A percentile compares a stretch with the other conserved stretches of the same genome.
Evolutionary conservation across 371 early-diverging fungal genomes (phyloP).

Genomic region (Mortierella sp.): DNA sequence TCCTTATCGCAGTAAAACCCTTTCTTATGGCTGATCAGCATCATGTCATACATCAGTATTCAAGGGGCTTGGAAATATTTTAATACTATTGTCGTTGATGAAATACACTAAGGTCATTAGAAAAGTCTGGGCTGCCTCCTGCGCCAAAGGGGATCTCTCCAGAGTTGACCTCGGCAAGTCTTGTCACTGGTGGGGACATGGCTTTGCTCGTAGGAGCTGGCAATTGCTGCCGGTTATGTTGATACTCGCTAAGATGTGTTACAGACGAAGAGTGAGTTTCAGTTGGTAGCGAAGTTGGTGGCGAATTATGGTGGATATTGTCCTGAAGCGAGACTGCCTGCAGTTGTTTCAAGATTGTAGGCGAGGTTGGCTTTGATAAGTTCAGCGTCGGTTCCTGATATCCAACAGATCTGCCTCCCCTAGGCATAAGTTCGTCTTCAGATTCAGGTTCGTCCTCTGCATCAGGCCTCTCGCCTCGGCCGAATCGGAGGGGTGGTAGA

Average conservation of each 20-base stretch:
- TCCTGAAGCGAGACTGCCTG: slow-evolving; percentile 18
- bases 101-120: slow-evolving; percentile 17
- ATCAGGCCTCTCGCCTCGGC: slow-evolving; percentile 52
- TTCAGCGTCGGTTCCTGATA: slow-evolving; percentile 17
- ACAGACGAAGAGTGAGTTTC: not conserved
- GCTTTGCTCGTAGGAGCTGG: not conserved
- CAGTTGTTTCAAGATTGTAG: slow-evolving; percentile 20
- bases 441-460: slow-evolving; percentile 55
- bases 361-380: slow-evolving; percentile 13
- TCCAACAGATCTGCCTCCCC: slow-evolving; percentile 16
- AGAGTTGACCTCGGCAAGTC: slow-evolving; percentile 17
- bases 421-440: slow-evolving; percentile 44
- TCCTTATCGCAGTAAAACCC: too few relatives aligned
- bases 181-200: slow-evolving; percentile 14
- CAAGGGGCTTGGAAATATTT: too few relatives aligned
- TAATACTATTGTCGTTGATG: not conserved
- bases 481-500: slow-evolving; percentile 47
- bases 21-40: too few relatives aligned
- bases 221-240: not conserved
- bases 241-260: slow-evolving; percentile 4
- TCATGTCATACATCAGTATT: too few relatives aligned
- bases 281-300: not conserved
- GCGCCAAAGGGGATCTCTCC: slow-evolving; percentile 45
- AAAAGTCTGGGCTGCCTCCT: slow-evolving; percentile 17
- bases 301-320: not conserved